Conservation (phyloP, 179 eudicot species). For the Spinacia oleracea region DNA sequence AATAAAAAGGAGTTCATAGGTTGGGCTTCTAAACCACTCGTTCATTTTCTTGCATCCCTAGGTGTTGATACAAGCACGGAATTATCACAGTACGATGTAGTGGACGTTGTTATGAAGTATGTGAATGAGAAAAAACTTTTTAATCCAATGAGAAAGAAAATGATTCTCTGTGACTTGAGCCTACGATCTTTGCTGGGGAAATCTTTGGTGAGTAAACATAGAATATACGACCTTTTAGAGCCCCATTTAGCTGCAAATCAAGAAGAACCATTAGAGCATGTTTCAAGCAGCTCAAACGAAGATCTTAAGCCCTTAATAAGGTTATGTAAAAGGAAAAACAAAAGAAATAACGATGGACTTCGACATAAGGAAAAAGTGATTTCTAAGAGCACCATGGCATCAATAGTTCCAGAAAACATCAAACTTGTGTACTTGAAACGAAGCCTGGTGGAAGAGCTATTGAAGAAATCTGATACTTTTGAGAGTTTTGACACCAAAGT, state of each 20-base stretch:
- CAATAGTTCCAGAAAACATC: slow-evolving; percentile 33
- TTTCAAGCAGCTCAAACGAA: slow-evolving; percentile 16
- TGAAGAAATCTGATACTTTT: slow-evolving; percentile 19
- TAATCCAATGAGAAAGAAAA: slow-evolving; percentile 25
- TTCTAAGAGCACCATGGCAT: slow-evolving; percentile 24
- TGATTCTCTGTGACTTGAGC: slow-evolving; percentile 28
- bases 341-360: background rate
- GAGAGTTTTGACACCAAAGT: slow-evolving; percentile 23
- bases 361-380: slow-evolving; percentile 9
- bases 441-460: slow-evolving; percentile 31
- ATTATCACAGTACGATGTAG: slow-evolving; percentile 27
- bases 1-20: slow-evolving; percentile 26
- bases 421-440: slow-evolving; percentile 32
- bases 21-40: slow-evolving; percentile 35
- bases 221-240: slow-evolving; percentile 22
- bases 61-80: slow-evolving; percentile 20
- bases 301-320: background rate
- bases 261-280: slow-evolving; percentile 20
- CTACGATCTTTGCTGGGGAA: slow-evolving; percentile 27
- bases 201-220: slow-evolving; percentile 30
- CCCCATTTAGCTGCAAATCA: slow-evolving; percentile 26
- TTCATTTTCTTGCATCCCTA: slow-evolving; percentile 26
- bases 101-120: slow-evolving; percentile 21
- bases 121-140: slow-evolving; percentile 26
- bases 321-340: slow-evolving; percentile 21